Percentiles rank a stretch among this genome's conserved stretches.
Conservation (phyloP, 2,329 filamentous ascomycete genomes). For the Pseudocercospora musae region DNA sequence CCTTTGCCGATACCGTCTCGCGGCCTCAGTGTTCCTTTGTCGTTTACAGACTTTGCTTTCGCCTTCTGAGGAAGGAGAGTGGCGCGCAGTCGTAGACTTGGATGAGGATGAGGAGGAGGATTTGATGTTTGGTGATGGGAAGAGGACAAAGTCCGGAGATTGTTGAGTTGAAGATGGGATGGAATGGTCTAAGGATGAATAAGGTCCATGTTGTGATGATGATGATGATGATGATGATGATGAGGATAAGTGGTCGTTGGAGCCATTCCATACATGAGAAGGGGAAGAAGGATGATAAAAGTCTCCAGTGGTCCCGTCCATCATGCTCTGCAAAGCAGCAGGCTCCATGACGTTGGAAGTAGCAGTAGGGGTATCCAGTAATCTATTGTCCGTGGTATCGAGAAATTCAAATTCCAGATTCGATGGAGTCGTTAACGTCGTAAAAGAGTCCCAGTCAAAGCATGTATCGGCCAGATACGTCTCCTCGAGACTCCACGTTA, state of each 20-base stretch:
- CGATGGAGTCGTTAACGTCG: background rate
- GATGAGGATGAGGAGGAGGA: background rate
- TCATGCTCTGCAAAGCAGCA: background rate
- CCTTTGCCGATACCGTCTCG: constrained; percentile 68
- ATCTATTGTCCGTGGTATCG: background rate
- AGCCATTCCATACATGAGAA: background rate
- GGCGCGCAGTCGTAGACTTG: background rate
- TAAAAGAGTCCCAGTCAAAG: background rate
- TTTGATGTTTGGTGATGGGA: background rate
- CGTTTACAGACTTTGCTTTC: constrained; percentile 48
- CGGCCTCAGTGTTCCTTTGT: constrained; percentile 67
- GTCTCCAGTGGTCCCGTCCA: background rate
- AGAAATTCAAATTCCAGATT: background rate
- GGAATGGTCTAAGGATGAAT: background rate
- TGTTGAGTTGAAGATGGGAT: background rate
- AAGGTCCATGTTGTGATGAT: background rate
- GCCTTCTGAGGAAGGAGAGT: constrained; percentile 8
- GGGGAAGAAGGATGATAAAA: background rate
- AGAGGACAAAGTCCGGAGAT: constrained; percentile 1
- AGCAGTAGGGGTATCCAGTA: background rate
- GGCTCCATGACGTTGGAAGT: background rate
- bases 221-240: too few relatives aligned
- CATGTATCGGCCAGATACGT: background rate
- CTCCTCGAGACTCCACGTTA: background rate
- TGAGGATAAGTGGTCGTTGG: too few relatives aligned